Evolutionary conservation across 108 stramenopile genomes (phyloP), one percentile per base, ranked within the genome.

Genomic region (Nitzschia putrida): DNA sequence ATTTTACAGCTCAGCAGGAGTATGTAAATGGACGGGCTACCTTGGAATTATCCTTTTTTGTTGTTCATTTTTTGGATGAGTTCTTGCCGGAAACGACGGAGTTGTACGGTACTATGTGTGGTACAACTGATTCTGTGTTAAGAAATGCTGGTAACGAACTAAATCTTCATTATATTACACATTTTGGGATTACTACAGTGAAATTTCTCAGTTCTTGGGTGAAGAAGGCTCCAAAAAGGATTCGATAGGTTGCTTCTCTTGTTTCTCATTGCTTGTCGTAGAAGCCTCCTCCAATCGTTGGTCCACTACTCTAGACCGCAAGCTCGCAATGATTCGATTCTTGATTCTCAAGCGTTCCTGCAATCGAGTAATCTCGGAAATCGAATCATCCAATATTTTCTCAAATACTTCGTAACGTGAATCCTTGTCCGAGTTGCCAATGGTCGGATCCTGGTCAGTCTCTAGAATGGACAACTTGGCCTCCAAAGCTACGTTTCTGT

Each of bases 1-100:
- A 43, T 95, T 66, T 63, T 78, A 12, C 89, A 88, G 54, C 75
- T 95, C 40, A 95, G 93, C 73, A 61, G 86, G 42, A 89, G 88
- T 67, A 84, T 93, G 87, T 88, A 75, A 37, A 4, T 16, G 44
- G 13, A 44, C 44, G 18, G 14, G 14, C 6, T 49, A 18, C 18
- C 6, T 49, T 6, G 4, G 47, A 49, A 34, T 3, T 1, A 3
- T 4, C 29, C 29, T 4, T 3, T 34, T 34, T 34, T 34, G 29
- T 34, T 34, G 29, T 34, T 4, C 1, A 34, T 34, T 34, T 34
- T 34, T 34, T 34, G 29, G 29, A 1, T 34, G 29, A 4, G 29
- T 34, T 34, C 29, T 34, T 34, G 4, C 29, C 4, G 29, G 29
- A 34, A 34, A 34, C 29, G 29, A 34, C 29, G 29, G 29, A n/a